Percentiles rank a stretch among this genome's conserved stretches.
These are phyloP conservation scores for Aspergillus asperescens DNA, from an alignment of 495 filamentous ascomycete genomes.

Conservation along the genomic window DNA sequence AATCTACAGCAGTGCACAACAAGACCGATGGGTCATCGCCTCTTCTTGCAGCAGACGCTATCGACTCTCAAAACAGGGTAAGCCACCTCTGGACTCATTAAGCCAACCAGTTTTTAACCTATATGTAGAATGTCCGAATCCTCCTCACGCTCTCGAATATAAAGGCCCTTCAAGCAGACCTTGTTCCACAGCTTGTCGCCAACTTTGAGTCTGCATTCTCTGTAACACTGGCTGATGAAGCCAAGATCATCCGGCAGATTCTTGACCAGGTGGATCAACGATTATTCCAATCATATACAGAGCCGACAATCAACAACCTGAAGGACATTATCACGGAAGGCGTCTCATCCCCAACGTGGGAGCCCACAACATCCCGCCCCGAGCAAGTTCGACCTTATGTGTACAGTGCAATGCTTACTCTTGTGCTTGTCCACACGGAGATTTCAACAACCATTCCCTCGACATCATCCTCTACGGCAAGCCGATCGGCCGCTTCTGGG, in stretches of 20 bases:
- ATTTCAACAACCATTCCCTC: slow-evolving; percentile 68
- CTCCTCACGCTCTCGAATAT: slow-evolving; percentile 91
- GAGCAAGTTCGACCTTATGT: slow-evolving; percentile 78
- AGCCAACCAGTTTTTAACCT: slow-evolving; percentile 19
- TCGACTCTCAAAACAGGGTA: slow-evolving; percentile 67
- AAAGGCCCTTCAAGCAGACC: slow-evolving; percentile 65
- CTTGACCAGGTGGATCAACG: slow-evolving; percentile 81
- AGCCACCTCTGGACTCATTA: slow-evolving; percentile 24
- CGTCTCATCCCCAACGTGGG: slow-evolving; percentile 66
- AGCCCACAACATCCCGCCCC: slow-evolving; percentile 57
- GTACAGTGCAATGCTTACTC: slow-evolving; percentile 71
- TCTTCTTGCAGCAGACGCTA: slow-evolving; percentile 45
- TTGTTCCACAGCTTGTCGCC: slow-evolving; percentile 74
- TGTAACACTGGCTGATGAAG: slow-evolving; percentile 84
- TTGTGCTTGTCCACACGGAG: slow-evolving; percentile 89
- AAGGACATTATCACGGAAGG: slow-evolving; percentile 62
- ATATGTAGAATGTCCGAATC: slow-evolving; percentile 73
- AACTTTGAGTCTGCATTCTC: slow-evolving; percentile 88
- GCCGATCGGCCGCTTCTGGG: slow-evolving; percentile 37
- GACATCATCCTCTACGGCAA: slow-evolving; percentile 26
- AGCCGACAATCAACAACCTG: slow-evolving; percentile 59
- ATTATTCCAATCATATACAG: slow-evolving; percentile 86
- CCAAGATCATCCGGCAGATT: slow-evolving; percentile 81
- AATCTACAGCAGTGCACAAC: slow-evolving; percentile 25
- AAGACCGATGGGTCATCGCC: slow-evolving; percentile 29